These are phyloP conservation scores for Taphrina confusa DNA, from an alignment of 1,139 yeast genomes.

Conservation along the genomic window DNA sequence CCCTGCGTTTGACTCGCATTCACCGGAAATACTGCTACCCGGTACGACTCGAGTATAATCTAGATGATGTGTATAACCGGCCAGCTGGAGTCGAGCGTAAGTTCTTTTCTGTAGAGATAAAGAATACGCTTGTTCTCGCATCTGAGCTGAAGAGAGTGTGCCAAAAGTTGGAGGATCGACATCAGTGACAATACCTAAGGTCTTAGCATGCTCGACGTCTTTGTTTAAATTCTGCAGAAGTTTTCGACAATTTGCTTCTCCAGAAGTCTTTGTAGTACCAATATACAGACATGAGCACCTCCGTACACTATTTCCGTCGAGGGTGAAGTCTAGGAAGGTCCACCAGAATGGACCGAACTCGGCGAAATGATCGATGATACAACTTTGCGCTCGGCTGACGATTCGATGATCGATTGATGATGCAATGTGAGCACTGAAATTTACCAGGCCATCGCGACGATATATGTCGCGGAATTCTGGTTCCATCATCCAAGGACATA, in stretches of 20 bases:
- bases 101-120: background rate
- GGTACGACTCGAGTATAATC: background rate
- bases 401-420: background rate
- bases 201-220: background rate
- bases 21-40: background rate
- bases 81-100: background rate
- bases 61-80: background rate
- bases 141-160: background rate
- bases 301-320: background rate
- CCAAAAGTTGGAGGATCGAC: background rate
- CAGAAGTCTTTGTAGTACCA: background rate
- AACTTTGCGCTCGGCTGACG: background rate
- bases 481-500: background rate
- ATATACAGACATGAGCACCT: background rate
- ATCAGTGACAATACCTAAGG: background rate
- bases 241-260: background rate
- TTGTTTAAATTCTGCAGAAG: background rate
- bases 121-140: background rate
- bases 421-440: background rate
- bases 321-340: background rate
- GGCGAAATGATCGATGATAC: background rate
- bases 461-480: background rate
- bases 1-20: background rate
- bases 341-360: background rate
- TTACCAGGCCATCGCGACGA: background rate